phyloP scores from a whole-genome alignment of 129 eudicot genomes.

The Erigeron canadensis region DNA sequence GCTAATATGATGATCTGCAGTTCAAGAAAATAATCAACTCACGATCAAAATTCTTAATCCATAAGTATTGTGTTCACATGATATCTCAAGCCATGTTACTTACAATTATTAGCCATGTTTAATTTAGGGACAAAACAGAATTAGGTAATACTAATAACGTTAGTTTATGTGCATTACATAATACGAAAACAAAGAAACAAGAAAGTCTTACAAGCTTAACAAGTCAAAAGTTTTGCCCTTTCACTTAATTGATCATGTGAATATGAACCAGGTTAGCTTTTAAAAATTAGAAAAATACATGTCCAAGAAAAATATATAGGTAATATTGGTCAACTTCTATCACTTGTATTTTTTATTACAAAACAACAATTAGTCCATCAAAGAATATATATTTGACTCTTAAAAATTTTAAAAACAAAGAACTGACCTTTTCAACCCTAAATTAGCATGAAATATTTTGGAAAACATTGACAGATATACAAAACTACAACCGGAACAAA shows the following conservation, averaged over 20 bases:
- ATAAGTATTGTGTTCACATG: constrained; percentile 7
- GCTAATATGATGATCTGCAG: constrained; percentile 30
- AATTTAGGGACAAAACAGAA: not conserved
- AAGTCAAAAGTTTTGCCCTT: constrained; percentile 10
- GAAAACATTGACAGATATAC: constrained; percentile 23
- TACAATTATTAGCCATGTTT: constrained; percentile 4
- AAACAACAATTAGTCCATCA: constrained; percentile 4
- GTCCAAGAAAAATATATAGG: constrained; percentile 23
- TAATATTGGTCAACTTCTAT: constrained; percentile 14
- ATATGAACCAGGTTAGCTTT: constrained; percentile 3
- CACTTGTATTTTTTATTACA: constrained; percentile 2
- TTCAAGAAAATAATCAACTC: not conserved
- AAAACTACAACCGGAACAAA: constrained; percentile 16
- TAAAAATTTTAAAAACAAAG: constrained; percentile 28
- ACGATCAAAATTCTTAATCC: not conserved
- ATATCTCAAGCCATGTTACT: not conserved
- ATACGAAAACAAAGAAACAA: constrained; percentile 1
- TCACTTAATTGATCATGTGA: not conserved
- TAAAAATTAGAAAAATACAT: constrained; percentile 9
- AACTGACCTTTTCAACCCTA: constrained; percentile 23
- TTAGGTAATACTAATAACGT: not conserved
- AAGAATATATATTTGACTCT: constrained; percentile 22
- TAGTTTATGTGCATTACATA: not conserved
- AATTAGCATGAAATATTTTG: constrained; percentile 15
- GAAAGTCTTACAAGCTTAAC: constrained; percentile 13